These are phyloP conservation scores for Globisporangium cederbergense DNA, from an alignment of 352 stramenopile species.

Conservation along the genomic window DNA sequence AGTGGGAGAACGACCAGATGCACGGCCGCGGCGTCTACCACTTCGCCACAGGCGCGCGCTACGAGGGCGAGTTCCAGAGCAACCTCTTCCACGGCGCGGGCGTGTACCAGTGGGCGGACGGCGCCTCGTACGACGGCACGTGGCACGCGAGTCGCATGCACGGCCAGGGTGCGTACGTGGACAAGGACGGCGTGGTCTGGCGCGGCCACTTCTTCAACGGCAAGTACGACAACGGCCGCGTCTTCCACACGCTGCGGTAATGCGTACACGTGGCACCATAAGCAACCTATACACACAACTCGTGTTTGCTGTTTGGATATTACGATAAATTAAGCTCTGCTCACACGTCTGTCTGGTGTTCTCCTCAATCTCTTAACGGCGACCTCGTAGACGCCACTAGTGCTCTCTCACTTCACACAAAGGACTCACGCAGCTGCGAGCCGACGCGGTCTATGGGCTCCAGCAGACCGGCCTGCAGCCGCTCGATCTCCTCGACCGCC, in stretches of 20 bases:
- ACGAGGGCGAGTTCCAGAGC: conserved; percentile 69
- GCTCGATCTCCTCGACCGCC: conserved; percentile 54
- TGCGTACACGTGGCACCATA: too few relatives aligned
- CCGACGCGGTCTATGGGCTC: conserved; percentile 52
- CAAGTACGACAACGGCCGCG: conserved; percentile 80
- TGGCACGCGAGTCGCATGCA: conserved; percentile 78
- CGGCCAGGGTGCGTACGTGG: conserved; percentile 57
- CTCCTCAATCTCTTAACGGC: neutral
- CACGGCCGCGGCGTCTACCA: conserved; percentile 54
- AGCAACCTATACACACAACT: neutral
- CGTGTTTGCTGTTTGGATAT: neutral
- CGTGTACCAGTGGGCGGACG: conserved; percentile 66
- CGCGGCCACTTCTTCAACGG: conserved; percentile 70
- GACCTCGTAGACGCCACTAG: neutral
- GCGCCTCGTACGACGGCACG: conserved; percentile 50
- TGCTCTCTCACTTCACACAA: conserved; percentile 17
- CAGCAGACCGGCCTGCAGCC: conserved; percentile 63
- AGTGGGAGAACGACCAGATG: conserved; percentile 69
- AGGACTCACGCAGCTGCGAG: conserved; percentile 48
- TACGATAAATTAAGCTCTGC: conserved; percentile 10
- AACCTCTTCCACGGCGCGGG: conserved; percentile 66
- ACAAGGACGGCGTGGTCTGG: conserved; percentile 77
- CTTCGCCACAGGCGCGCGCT: conserved; percentile 68
- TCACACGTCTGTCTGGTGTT: neutral
- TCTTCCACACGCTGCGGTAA: conserved; percentile 77